A percentile compares a stretch with the other conserved stretches of the same genome.
Conservation (phyloP, 495 filamentous ascomycete species). For the Peziza echinospora region DNA sequence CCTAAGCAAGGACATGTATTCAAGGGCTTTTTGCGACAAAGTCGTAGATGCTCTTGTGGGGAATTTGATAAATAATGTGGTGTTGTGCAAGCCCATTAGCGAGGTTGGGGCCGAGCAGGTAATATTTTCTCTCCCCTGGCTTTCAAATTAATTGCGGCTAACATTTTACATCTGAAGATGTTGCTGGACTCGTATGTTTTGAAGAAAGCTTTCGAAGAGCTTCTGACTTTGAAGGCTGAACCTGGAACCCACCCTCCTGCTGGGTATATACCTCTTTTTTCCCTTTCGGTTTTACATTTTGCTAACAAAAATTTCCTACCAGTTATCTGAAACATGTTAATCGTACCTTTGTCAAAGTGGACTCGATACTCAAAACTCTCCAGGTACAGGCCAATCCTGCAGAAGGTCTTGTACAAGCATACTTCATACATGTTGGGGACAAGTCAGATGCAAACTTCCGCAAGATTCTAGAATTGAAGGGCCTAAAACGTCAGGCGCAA, state of each 20-base stretch:
- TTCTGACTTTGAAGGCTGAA: conserved; percentile 34
- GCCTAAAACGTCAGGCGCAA: conserved; percentile 66
- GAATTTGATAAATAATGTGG: conserved; percentile 47
- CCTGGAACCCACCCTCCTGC: not conserved
- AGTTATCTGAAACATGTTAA: conserved; percentile 76
- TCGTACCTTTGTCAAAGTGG: conserved; percentile 62
- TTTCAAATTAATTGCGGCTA: not conserved
- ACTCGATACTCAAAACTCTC: conserved; percentile 49
- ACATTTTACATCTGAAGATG: conserved; percentile 33
- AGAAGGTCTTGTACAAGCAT: conserved; percentile 89
- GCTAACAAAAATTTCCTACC: conserved; percentile 24
- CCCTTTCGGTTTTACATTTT: not conserved
- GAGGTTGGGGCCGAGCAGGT: conserved; percentile 84
- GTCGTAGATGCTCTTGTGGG: conserved; percentile 75
- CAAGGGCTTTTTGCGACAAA: conserved; percentile 83
- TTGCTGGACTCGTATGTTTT: conserved; percentile 82
- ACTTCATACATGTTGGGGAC: conserved; percentile 84
- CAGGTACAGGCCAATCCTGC: conserved; percentile 81
- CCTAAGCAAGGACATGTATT: conserved; percentile 83
- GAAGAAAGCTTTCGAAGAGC: conserved; percentile 54
- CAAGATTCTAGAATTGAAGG: conserved; percentile 86
- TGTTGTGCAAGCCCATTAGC: conserved; percentile 70
- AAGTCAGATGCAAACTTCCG: conserved; percentile 83
- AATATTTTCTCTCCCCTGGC: too few species aligned
- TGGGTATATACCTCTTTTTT: not conserved